Conservation (phyloP, 305 asterid species). For the Rubia peregrina region DNA sequence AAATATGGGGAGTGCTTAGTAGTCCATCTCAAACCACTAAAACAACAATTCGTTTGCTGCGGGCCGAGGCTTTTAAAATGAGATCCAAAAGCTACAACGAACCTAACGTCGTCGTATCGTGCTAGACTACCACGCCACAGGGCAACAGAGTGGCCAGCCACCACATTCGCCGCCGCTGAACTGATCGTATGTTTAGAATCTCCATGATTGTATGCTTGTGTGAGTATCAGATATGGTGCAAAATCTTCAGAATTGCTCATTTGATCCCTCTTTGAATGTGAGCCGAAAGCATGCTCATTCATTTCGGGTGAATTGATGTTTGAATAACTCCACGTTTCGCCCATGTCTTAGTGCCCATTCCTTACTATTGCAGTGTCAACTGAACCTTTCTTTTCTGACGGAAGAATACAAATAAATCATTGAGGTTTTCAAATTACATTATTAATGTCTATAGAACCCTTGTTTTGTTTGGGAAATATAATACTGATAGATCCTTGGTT, state of each 20-base stretch:
- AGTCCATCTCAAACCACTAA: too few relatives aligned
- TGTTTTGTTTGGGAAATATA: neutral
- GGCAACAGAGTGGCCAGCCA: neutral
- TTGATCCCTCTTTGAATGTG: neutral
- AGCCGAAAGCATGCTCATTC: neutral
- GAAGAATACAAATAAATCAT: neutral
- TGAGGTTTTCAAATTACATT: neutral
- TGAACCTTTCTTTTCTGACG: neutral
- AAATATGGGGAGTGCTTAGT: too few relatives aligned
- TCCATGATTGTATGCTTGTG: neutral
- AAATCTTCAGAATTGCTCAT: neutral
- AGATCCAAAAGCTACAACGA: too few relatives aligned
- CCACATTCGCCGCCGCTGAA: neutral
- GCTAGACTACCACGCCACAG: neutral
- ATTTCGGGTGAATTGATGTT: neutral
- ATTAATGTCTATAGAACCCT: neutral
- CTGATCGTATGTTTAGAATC: neutral
- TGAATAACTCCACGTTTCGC: neutral
- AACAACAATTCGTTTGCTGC: too few relatives aligned
- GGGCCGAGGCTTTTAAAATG: too few relatives aligned
- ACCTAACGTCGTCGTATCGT: constrained; percentile 2
- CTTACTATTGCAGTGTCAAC: neutral
- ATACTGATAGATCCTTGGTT: neutral
- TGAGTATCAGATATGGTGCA: neutral
- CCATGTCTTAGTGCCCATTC: neutral